Base-by-base conservation (phyloP, 2,329 filamentous ascomycete genomes). In the Neospermospora avenae region DNA sequence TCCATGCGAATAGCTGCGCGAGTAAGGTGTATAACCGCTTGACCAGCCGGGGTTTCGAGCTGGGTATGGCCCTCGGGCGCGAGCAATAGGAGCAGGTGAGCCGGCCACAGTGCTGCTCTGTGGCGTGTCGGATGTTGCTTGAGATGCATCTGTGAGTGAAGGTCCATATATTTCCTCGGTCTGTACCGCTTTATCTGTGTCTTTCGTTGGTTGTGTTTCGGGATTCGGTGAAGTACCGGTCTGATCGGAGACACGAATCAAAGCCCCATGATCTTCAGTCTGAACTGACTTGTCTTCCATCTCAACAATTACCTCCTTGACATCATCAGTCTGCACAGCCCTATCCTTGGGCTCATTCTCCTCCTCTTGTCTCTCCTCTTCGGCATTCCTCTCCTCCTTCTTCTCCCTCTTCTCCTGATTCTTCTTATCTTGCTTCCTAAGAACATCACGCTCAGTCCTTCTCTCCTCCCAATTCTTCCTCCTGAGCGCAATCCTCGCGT, bases 401-500 rank as follows among this genome's bases (percentile, higher is more conserved):
- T 66, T 63, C 49, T 70, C 70, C 41, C 70, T 71, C 60, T 77
- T 74, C 62, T 76, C 74, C 41, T 71, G 70, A 45, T 80, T 74
- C 52, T 74, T 72, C 68, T 76, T 77, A 3, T 70, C 65, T 63
- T 77, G 75, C 55, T 75, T 76, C 52, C 71, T 73, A n/a, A 68
- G 64, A 46, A 75, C 72, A 25, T 75, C 72, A 49, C 74, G 71
- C 54, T 69, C 73, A 10, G 72, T 64, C 35, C 79, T 77, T 2
- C 80, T 72, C 68, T 75, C 77, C 71, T 81, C 77, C 77, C 81
- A 83, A 63, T 78, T 74, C n/a, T 72, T 70, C 49, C 77, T 80
- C 0, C 59, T 80, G 76, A 59, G 77, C 75, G 67, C 69, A 67
- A 80, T 77, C 69, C 82, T 78, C 24, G 79, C 73, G 24, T 68